Conservation (phyloP, 768 basidiomycete genomes). For the Lyophyllum semitale region DNA sequence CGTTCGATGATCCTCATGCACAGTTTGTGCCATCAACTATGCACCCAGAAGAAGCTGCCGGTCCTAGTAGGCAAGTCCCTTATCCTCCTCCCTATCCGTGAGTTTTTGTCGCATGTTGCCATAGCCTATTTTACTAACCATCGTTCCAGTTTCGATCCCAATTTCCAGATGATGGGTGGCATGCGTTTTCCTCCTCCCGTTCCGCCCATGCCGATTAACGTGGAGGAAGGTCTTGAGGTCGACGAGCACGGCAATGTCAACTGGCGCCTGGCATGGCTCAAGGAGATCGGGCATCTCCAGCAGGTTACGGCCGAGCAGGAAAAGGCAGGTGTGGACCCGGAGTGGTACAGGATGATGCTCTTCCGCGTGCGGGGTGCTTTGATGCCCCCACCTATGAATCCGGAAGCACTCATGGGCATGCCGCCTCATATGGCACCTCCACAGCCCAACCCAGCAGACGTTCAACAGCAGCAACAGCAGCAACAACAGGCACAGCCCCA, state of each 20-base stretch:
- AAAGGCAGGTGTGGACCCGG: conserved; percentile 76
- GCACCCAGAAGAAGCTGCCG: conserved; percentile 60
- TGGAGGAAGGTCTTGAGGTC: conserved; percentile 67
- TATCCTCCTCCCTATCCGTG: conserved; percentile 67
- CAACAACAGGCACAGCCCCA: conserved; percentile 15
- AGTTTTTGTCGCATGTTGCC: conserved; percentile 35
- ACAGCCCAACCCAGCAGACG: conserved; percentile 38
- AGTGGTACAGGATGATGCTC: conserved; percentile 88
- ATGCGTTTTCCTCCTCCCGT: conserved; percentile 63
- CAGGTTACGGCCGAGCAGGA: conserved; percentile 82
- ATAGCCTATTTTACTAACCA: conserved; percentile 12
- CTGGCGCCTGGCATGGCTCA: conserved; percentile 80
- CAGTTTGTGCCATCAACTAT: conserved; percentile 62
- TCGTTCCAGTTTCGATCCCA: conserved; percentile 67
- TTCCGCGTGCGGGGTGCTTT: conserved; percentile 75
- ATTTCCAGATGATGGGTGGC: conserved; percentile 67
- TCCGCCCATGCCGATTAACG: conserved; percentile 57
- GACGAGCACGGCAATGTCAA: conserved; percentile 81
- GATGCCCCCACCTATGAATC: conserved; percentile 59
- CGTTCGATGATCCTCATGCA: conserved; percentile 56
- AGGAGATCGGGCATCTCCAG: conserved; percentile 76
- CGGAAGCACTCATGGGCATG: conserved; percentile 48
- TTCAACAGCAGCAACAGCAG: conserved; percentile 35
- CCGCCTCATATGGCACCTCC: conserved; percentile 42
- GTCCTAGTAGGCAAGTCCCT: conserved; percentile 56